Evolutionary conservation across 768 basidiomycete genomes (phyloP), one percentile per base, ranked within the genome.

Genomic region (Holtermannia corniformis): DNA sequence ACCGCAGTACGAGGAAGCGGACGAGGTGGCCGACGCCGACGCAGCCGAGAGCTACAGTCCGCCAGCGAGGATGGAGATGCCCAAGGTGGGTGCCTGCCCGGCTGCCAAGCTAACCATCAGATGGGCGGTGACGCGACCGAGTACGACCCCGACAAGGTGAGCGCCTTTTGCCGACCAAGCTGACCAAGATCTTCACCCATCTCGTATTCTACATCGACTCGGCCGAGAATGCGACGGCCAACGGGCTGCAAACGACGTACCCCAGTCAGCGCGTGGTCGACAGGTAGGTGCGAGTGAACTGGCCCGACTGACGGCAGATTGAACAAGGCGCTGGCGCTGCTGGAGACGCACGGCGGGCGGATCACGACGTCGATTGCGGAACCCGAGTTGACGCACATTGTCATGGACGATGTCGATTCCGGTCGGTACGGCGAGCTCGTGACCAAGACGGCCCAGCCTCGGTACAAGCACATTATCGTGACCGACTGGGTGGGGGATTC

Each of bases 181-280:
- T 16, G 46, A 47, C 16, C 37, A 47, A 70, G 57, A 87, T 92
- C 49, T 93, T 95, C 74, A 82, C 71, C 60, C 87, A 95, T 73
- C 70, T 92, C 85, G 82, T 81, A 60, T 92, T 93, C 72, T 96
- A 95, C 72, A 76, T 97, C 32, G 92, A 97, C 69, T 80, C 86
- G 2, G 79, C 83, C 0, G 76, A 76, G 20, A 89, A 89, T 61
- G 88, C 91, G 0, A 71, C 67, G 5, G 74, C 76, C 66, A 78
- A 87, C 57, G 80, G 78, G 10, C 80, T 93, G 77, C 44, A 25
- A 2, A 56, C 2, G 75, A 83, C 27, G 79, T 79, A 47, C 67
- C 78, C 44, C 80, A 78, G 67, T 62, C 79, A 41, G n/a, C 47
- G 44, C 14, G 54, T 48, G 4, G 79, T 80, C 62, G 72, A 73